Conservation (phyloP, 1,139 yeast species). For the Lodderomyces pseudojiufengensis region DNA sequence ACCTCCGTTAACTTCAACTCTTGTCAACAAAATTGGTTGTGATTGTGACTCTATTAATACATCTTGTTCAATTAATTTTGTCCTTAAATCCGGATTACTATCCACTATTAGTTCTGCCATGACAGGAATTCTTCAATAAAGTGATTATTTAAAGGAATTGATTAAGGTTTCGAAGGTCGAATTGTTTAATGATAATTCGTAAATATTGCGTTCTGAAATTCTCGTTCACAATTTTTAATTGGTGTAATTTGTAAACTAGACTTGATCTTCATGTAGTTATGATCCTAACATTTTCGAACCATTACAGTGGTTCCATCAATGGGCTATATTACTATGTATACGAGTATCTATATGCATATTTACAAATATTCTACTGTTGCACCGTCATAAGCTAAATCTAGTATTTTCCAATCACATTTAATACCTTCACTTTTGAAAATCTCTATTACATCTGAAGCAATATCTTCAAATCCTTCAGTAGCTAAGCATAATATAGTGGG, state of each 20-base stretch:
- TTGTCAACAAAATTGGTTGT: slow-evolving; percentile 44
- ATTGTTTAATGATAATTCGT: no score
- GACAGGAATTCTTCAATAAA: no score
- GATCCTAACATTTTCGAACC: no score
- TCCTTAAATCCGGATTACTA: slow-evolving; percentile 21
- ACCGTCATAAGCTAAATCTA: slow-evolving; percentile 86
- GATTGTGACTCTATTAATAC: slow-evolving; percentile 29
- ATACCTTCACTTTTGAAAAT: slow-evolving; percentile 68
- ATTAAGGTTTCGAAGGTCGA: no score
- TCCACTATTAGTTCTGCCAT: slow-evolving; percentile 12
- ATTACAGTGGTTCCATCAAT: no score
- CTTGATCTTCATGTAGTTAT: no score
- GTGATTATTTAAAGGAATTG: no score
- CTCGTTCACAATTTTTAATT: no score
- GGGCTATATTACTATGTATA: no score
- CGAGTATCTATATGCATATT: not conserved
- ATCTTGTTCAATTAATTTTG: slow-evolving; percentile 31
- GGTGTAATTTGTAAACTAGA: no score
- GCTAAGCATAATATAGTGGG: slow-evolving; percentile 95
- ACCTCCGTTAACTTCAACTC: slow-evolving; percentile 49
- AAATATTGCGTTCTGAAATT: no score
- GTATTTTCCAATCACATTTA: slow-evolving; percentile 73
- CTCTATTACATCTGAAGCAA: slow-evolving; percentile 69
- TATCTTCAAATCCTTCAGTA: slow-evolving; percentile 78
- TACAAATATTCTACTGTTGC: slow-evolving; percentile 42